A percentile compares a stretch with the other conserved stretches of the same genome.
These are phyloP conservation scores for Hyphopichia pseudoburtonii DNA, from an alignment of 1,139 yeast species.

Conservation along the genomic window DNA sequence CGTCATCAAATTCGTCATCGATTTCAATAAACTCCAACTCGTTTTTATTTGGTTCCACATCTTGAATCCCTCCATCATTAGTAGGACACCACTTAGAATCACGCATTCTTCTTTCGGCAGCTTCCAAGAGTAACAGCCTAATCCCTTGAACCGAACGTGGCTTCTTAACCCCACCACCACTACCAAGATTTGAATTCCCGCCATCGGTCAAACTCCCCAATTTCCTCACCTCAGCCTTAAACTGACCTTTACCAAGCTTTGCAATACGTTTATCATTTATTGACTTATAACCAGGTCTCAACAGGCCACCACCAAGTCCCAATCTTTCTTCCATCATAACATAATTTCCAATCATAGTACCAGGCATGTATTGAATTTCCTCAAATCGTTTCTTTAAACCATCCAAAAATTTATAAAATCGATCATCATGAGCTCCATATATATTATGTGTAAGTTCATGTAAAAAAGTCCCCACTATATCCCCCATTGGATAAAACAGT, in stretches of 20 bases:
- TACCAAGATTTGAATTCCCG: not conserved
- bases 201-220: conserved; percentile 24
- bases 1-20: conserved; percentile 9
- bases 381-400: conserved; percentile 60
- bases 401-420: conserved; percentile 67
- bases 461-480: conserved; percentile 75
- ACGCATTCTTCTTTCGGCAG: conserved; percentile 62
- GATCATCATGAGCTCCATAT: conserved; percentile 76
- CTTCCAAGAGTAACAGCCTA: conserved; percentile 56
- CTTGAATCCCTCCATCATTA: conserved; percentile 15
- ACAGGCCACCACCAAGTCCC: conserved; percentile 48
- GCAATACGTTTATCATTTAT: conserved; percentile 40
- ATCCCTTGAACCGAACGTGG: conserved; percentile 21
- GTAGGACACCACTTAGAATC: conserved; percentile 59
- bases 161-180: conserved; percentile 9
- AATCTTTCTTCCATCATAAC: conserved; percentile 44
- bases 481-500: conserved; percentile 64
- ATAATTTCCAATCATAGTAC: conserved; percentile 11
- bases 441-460: conserved; percentile 87
- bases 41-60: conserved; percentile 30
- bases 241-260: conserved; percentile 37
- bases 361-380: conserved; percentile 39
- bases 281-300: conserved; percentile 19
- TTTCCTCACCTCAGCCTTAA: conserved; percentile 37
- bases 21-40: conserved; percentile 31